These are phyloP conservation scores for Nicotiana tomentosiformis DNA, from an alignment of 257 asterid genomes.

Conservation along the genomic window DNA sequence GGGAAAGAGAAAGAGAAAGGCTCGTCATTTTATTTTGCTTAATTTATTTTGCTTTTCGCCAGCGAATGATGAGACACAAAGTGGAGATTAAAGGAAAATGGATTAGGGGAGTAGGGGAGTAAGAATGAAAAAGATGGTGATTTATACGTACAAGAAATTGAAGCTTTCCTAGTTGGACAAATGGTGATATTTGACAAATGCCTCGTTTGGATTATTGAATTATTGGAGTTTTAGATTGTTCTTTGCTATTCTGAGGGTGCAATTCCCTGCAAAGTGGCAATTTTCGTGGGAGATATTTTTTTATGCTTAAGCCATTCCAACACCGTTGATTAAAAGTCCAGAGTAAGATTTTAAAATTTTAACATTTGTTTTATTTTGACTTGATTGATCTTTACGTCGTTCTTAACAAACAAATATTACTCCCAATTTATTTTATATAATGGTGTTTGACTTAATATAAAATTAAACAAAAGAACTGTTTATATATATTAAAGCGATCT, in stretches of 20 bases:
- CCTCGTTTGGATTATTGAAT: neutral
- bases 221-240: neutral
- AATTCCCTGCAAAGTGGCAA: no score
- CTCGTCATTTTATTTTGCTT: constrained; percentile 21
- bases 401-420: no score
- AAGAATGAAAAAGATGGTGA: neutral
- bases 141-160: neutral
- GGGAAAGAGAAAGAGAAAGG: constrained; percentile 27
- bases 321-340: no score
- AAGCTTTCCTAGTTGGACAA: neutral
- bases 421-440: no score
- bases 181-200: neutral
- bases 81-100: neutral
- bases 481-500: no score
- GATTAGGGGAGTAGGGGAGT: neutral
- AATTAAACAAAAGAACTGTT: no score
- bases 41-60: constrained; percentile 6
- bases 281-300: no score
- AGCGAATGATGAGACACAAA: constrained; percentile 7
- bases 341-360: no score
- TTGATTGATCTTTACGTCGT: no score
- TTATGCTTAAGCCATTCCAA: no score
- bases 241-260: neutral
- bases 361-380: no score
- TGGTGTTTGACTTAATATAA: no score